A percentile compares a stretch with the other conserved stretches of the same genome.
Conservation (phyloP, 148 eudicot species). For the Fallopia convolvulus region DNA sequence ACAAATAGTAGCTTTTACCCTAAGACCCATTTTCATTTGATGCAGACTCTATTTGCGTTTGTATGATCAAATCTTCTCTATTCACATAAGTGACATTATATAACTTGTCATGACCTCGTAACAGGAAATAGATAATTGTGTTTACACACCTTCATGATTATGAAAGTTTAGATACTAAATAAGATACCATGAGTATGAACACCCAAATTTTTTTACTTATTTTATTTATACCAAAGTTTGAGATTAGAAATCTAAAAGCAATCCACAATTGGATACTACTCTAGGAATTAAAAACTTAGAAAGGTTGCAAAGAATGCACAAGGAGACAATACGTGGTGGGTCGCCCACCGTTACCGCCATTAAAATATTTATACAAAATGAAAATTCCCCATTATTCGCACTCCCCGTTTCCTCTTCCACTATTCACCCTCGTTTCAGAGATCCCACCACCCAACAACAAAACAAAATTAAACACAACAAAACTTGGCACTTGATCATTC, state of each 20-base stretch:
- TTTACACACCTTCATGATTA: too few relatives aligned
- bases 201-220: too few relatives aligned
- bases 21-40: too few relatives aligned
- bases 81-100: too few relatives aligned
- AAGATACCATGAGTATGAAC: too few relatives aligned
- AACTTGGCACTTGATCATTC: not conserved
- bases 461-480: not conserved
- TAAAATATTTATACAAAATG: not conserved
- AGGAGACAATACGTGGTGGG: slow-evolving; percentile 10
- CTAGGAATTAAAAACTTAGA: not conserved
- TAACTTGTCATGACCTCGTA: too few relatives aligned
- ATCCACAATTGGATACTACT: too few relatives aligned
- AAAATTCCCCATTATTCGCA: not conserved
- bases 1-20: too few relatives aligned
- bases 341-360: not conserved
- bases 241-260: not conserved
- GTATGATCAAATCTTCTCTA: too few relatives aligned
- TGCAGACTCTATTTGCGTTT: too few relatives aligned
- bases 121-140: too few relatives aligned
- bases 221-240: not conserved
- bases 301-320: not conserved
- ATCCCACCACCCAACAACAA: not conserved
- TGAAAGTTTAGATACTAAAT: too few relatives aligned
- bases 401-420: not conserved
- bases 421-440: not conserved